Base-by-base conservation (phyloP, 1,139 yeast genomes). In the Saccharomyces uvarum region DNA sequence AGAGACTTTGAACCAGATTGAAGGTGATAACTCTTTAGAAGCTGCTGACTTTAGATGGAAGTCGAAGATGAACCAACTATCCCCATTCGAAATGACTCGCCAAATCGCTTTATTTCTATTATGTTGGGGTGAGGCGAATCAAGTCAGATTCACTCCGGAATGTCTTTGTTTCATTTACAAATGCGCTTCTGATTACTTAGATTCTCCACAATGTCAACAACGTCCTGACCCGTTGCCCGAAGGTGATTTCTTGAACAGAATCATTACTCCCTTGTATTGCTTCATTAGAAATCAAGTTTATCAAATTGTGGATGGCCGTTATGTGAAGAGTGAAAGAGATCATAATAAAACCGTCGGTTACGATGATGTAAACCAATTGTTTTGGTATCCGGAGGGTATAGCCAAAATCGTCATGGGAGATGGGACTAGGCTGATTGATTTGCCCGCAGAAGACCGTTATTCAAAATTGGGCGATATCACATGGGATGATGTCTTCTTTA, bases 341-440 rank as follows among this genome's bases (percentile, higher is more conserved):
- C 99, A 93, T 76, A 86, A 89, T 77, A 81, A 86, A 70, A 81
- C 93, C 64, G 86, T 93, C 70, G 99, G 99, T 73, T 93, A 93
- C 73, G 99, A 93, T 77, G 99, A 93, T 77, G 96, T 93, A 58
- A 93, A 93, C 75, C 99, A 93, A 78, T 81, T 93, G 65, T 93
- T 93, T 76, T 93, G 99, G 99, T 93, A 93, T 75, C 98, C 99
- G 49, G 98, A 93, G 75, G 99, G 99, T 79, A 88, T 93, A 65
- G 86, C 95, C 58, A 86, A 95, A 75, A 93, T 93, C 68, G 81
- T 86, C 53, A 82, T 91, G 69, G 93, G 86, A 70, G 98, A 93
- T 72, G 96, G 96, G 62, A 78, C 96, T 32, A 84, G 96, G 71
- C 78, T 93, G 70, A 88, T 91, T 54, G 99, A 93, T 67, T 76